Conservation (phyloP, 2,329 filamentous ascomycete species). For the Exophiala bonariae region DNA sequence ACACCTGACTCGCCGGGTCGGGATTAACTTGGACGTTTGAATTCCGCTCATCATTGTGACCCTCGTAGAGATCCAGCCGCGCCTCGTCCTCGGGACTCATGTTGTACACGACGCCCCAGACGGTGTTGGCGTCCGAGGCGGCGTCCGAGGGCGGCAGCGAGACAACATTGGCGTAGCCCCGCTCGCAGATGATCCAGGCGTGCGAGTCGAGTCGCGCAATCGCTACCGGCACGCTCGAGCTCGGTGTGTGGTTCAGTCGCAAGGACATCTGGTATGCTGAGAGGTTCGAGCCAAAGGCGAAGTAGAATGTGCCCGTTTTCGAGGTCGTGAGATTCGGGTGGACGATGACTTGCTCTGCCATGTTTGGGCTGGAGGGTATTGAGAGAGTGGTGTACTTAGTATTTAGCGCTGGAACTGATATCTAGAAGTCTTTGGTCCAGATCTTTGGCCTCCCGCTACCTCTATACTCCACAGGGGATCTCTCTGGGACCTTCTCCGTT, state of each 20-base stretch:
- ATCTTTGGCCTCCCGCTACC: no score
- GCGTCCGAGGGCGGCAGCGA: constrained; percentile 20
- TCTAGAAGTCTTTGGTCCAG: no score
- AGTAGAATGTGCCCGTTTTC: constrained; percentile 37
- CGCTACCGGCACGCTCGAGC: constrained; percentile 38
- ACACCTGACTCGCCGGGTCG: constrained; percentile 16
- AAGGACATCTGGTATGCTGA: constrained; percentile 42
- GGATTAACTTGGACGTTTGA: constrained; percentile 19
- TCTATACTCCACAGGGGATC: no score
- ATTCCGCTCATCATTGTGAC: constrained; percentile 25
- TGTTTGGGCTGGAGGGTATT: not conserved
- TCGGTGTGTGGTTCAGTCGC: constrained; percentile 36
- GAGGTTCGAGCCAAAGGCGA: constrained; percentile 46
- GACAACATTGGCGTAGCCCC: constrained; percentile 44
- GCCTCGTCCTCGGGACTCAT: constrained; percentile 38
- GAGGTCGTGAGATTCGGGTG: constrained; percentile 14
- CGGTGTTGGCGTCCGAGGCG: constrained; percentile 22
- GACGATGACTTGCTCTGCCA: not conserved
- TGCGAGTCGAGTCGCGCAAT: constrained; percentile 40
- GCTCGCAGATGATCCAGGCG: constrained; percentile 43
- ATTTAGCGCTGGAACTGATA: no score
- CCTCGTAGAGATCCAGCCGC: constrained; percentile 41
- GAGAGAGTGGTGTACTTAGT: not conserved
- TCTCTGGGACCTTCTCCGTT: no score
- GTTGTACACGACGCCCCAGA: constrained; percentile 43